Conservation (phyloP, 306 rosid genomes). For the Ochetophila trinervis region DNA sequence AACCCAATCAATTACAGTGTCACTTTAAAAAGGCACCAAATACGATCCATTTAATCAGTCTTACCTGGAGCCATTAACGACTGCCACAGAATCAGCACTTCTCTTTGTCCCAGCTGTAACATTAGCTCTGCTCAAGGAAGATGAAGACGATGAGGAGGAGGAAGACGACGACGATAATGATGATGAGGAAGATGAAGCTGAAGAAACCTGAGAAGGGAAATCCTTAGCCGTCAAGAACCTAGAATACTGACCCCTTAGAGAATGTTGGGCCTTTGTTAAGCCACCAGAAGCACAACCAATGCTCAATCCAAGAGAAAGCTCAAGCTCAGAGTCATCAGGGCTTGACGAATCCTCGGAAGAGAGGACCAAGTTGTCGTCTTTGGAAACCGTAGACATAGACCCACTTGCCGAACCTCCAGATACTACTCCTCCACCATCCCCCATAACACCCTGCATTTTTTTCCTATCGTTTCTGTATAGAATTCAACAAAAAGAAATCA, state of each 20-base stretch:
- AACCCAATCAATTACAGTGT: not conserved
- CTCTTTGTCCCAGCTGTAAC: slow-evolving; percentile 60
- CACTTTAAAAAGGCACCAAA: not conserved
- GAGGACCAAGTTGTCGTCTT: slow-evolving; percentile 62
- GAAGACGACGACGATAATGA: slow-evolving; percentile 31
- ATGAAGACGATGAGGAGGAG: slow-evolving; percentile 45
- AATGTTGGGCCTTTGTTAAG: slow-evolving; percentile 27
- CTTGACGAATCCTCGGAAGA: slow-evolving; percentile 83
- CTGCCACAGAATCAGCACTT: slow-evolving; percentile 66
- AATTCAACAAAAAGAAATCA: slow-evolving; percentile 1
- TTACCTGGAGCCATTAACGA: slow-evolving; percentile 55
- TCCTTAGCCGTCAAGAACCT: slow-evolving; percentile 76
- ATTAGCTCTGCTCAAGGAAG: slow-evolving; percentile 49
- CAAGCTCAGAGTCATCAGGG: slow-evolving; percentile 81
- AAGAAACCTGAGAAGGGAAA: slow-evolving; percentile 40
- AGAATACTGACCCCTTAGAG: slow-evolving; percentile 32
- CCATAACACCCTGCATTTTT: slow-evolving; percentile 38
- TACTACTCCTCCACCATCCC: slow-evolving; percentile 1
- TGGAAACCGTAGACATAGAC: slow-evolving; percentile 62
- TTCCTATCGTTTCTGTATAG: not conserved
- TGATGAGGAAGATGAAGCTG: slow-evolving; percentile 34
- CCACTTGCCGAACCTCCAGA: slow-evolving; percentile 17
- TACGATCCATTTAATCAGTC: not conserved
- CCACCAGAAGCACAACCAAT: slow-evolving; percentile 40
- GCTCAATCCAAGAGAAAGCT: slow-evolving; percentile 72